Base-by-base conservation (phyloP, 306 rosid genomes). In the Morella rubra region DNA sequence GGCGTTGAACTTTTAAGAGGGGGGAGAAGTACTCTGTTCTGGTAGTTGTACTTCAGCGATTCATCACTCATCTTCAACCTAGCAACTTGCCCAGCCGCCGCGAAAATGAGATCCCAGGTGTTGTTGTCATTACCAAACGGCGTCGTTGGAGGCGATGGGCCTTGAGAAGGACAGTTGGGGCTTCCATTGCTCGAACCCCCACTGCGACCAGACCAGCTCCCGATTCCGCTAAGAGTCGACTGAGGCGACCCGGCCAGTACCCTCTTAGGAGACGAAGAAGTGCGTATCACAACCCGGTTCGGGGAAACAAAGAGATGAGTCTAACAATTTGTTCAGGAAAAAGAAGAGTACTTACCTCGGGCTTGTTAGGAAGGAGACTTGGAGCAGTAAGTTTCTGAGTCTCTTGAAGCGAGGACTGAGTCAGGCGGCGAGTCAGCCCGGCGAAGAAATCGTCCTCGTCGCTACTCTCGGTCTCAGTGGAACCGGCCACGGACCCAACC, bases 41-140 rank as follows among this genome's bases (percentile, higher is more conserved):
- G 84, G 19, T 76, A 64, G 13, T 71, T 62, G 40, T 71, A 64
- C 50, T 69, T 80, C 8, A 84, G 19, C 0, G 65, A 81, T 2
- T 82, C 91, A 1, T 20, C 72, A 1, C 74, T 77, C 69, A 88
- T 78, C 75, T 90, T 91, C 75, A 90, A 47, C 85, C 93, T 89
- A 10, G 97, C 97, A 0, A 93, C 96, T 79, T 93, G 87, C 0
- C 88, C 92, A 0, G 96, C 97, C 0, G 93, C 96, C 0, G 87
- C 93, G 61, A 87, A 90, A 3, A 93, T 86, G 40, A 85, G 90
- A 6, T 89, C 91, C 93, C 93, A 91, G 0, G 89, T 85, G 83
- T 89, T 91, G 44, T 88, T 79, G 3, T 72, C 72, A 0, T 75
- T 84, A 1, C 82, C 52, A 49, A 86, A 90, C 73, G 96, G 91